Evolutionary conservation across 2,329 filamentous ascomycete genomes (phyloP), one percentile per base, ranked within the genome.

Genomic region (Fusarium sp.): DNA sequence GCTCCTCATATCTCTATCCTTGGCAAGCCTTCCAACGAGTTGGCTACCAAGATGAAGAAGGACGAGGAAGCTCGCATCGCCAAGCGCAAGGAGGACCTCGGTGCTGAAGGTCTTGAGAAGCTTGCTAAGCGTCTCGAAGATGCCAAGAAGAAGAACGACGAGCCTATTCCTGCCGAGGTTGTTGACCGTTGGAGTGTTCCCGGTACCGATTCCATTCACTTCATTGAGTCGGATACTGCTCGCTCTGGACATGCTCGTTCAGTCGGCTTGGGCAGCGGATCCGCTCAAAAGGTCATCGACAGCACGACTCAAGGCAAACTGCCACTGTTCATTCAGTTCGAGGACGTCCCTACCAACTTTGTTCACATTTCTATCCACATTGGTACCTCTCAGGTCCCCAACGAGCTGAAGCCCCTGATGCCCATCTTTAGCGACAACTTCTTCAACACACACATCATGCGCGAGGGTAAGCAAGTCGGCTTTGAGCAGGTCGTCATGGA

Each of bases 281-380:
- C 86, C 6, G 88, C 93, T 7, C 96, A 99, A 79, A 85, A 89
- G 64, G 80, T 90, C 50, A 88, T 99, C 50, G 93, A 98, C 77
- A 83, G 85, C 16, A 88, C 93, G 42, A 85, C 87, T 40, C 71
- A 82, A 20, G 84, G 82, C 9, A 80, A 90, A 37, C 78, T 90
- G n/a, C 92, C 93, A 0, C 83, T 98, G 4, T 99, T 98, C 80
- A 86, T 99, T n/a, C 95, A 99, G 80, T 99, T 97, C 71, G 96
- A 99, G 80, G 91, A 97, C 75, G 94, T 98, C 16, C 91, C 92
- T 4, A 97, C 93, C 63, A 97, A 93, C 76, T 99, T 99, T 78
- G 93, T 97, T 9, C 92, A 95, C 73, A 87, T 98, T 61, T 91
- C 89, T 49, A 81, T 98, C 23, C 89, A 96, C 59, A 84, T 98